Evolutionary conservation across 2,329 filamentous ascomycete species (phyloP).

Genomic region (Ceratocystis alfenasii): DNA sequence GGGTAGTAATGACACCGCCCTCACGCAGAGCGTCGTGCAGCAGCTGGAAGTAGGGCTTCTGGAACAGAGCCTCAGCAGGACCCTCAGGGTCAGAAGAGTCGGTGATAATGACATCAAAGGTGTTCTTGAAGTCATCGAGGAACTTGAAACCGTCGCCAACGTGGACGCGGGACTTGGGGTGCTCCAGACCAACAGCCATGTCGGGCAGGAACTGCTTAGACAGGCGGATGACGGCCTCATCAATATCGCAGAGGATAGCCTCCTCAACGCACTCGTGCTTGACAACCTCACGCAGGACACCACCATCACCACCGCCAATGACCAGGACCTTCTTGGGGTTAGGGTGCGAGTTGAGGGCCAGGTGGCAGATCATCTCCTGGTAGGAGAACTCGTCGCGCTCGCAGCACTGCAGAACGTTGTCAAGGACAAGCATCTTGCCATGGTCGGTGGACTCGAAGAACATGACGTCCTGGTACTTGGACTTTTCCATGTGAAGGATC

Average conservation of each 20-base stretch:
- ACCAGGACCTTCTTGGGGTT: slow-evolving; percentile 97
- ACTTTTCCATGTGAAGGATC: slow-evolving; percentile 98
- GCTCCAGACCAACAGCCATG: slow-evolving; percentile 86
- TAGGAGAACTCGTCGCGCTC: slow-evolving; percentile 98
- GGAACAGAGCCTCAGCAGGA: slow-evolving; percentile 89
- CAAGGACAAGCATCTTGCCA: slow-evolving; percentile 88
- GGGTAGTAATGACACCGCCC: slow-evolving; percentile 96
- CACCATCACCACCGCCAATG: slow-evolving; percentile 93
- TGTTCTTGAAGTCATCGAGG: slow-evolving; percentile 88
- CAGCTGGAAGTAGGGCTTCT: slow-evolving; percentile 98
- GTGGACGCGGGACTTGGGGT: slow-evolving; percentile 86
- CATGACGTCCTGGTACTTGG: slow-evolving; percentile 96
- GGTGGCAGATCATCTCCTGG: slow-evolving; percentile 99
- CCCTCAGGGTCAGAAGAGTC: slow-evolving; percentile 97
- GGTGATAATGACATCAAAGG: slow-evolving; percentile 98
- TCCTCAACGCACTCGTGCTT: slow-evolving; percentile 97
- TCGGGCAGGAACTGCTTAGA: slow-evolving; percentile 95
- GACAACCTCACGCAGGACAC: slow-evolving; percentile 94
- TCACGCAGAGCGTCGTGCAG: slow-evolving; percentile 80
- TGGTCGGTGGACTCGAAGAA: slow-evolving; percentile 98
- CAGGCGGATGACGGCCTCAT: slow-evolving; percentile 95
- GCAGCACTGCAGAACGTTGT: slow-evolving; percentile 98
- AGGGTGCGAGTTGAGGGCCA: slow-evolving; percentile 97
- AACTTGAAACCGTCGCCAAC: slow-evolving; percentile 98
- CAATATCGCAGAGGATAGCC: slow-evolving; percentile 94